Base-by-base conservation (phyloP, 1,139 yeast species). In the Lodderomyces oxycetoniae region DNA sequence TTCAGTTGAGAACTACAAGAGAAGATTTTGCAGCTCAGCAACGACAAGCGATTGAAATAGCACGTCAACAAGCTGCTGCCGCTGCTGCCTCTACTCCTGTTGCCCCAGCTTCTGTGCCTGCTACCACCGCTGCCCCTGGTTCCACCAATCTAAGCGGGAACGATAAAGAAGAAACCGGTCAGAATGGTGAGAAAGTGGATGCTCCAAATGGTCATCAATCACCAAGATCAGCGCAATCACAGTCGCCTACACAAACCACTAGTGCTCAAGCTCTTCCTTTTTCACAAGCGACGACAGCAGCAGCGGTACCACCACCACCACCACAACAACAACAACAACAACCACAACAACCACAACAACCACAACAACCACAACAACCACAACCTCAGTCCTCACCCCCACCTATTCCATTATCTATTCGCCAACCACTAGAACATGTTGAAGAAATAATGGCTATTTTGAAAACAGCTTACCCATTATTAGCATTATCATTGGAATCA, bases 361-460 rank as follows among this genome's bases (percentile, higher is more conserved):
- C 33, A 22, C 34, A 30, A 13, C 35, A 28, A 15, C 15, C 23
- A 10, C 39, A 24, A 17, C 20, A 17, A 14, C 30, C 17, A 26
- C 30, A 26, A 15, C 36, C 27, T 14, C 25, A 23, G 11, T 28
- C 33, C 30, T 19, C 40, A 30, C 28, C 33, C 30, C 19, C 40
- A 30, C 38, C 32, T 9, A 37, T 43, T 17, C 45, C 52, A 4
- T 37, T 37, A 19, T 36, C 50, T 8, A 42, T 42, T 15, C 44
- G 82, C 35, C 93, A 86, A 57, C 94, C 97, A 8, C 86, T 95
- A 93, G 95, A 87, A 48, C 83, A 88, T 52, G 89, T 89, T 30
- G 97, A 93, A 44, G 97, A 89, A 50, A 83, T 93, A 40, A 87
- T 88, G 86, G 93, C 93, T 17, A 87, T 89, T 36, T 67, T 91